Conservation (phyloP, 805 yeast species). For the Vanderwaltozyma yarrowii region DNA sequence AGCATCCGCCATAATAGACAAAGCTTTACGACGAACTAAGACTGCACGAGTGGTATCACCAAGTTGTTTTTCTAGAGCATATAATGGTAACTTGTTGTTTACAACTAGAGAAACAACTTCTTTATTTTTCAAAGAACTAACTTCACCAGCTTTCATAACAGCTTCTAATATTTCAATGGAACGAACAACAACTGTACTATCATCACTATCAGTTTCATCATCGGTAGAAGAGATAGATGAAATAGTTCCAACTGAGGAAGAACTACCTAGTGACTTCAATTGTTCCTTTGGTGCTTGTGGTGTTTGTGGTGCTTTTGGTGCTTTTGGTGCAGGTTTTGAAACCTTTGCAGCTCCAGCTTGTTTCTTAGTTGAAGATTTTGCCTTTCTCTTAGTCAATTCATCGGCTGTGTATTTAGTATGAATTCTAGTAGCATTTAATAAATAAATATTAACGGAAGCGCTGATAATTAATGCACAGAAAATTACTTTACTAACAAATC, state of each 20-base stretch:
- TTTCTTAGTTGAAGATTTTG: background rate
- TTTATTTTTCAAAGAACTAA: slow-evolving; percentile 53
- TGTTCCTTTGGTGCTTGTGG: background rate
- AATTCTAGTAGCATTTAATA: slow-evolving; percentile 74
- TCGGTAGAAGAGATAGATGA: slow-evolving; percentile 6
- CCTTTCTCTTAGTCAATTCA: slow-evolving; percentile 16
- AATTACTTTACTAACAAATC: slow-evolving; percentile 65
- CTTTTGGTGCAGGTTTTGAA: background rate
- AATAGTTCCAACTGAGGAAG: background rate
- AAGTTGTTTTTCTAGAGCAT: slow-evolving; percentile 88
- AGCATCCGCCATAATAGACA: slow-evolving; percentile 71
- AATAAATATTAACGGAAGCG: slow-evolving; percentile 70
- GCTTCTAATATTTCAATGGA: slow-evolving; percentile 56
- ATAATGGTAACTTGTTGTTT: slow-evolving; percentile 75
- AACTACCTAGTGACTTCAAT: background rate
- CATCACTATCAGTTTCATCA: slow-evolving; percentile 29
- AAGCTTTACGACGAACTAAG: slow-evolving; percentile 82
- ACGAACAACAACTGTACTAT: slow-evolving; percentile 29
- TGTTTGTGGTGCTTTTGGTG: background rate
- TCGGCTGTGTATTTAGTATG: slow-evolving; percentile 38
- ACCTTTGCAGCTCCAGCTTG: background rate
- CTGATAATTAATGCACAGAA: slow-evolving; percentile 65
- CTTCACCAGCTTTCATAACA: slow-evolving; percentile 59
- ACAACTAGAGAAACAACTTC: slow-evolving; percentile 67
- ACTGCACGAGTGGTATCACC: slow-evolving; percentile 90